Conservation (phyloP, 2,329 filamentous ascomycete species). For the Ophioceras dolichostomum region DNA sequence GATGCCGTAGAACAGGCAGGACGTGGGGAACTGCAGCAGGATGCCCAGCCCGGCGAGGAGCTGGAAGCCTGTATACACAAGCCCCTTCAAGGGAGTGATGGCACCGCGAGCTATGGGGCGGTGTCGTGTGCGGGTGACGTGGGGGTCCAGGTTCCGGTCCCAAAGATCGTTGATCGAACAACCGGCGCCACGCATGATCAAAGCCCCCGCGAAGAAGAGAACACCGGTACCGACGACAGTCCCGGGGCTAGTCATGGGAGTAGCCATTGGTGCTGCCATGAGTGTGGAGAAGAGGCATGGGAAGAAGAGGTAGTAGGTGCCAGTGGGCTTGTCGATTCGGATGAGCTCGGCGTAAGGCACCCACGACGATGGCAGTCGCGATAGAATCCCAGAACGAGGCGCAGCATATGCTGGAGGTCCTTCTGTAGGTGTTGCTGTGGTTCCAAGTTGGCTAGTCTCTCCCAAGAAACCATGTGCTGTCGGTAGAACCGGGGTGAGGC, state of each 20-base stretch:
- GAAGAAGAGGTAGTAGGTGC: conserved; percentile 76
- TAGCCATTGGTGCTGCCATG: conserved; percentile 59
- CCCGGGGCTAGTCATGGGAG: conserved; percentile 45
- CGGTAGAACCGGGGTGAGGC: too few relatives aligned
- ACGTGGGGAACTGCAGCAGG: conserved; percentile 60
- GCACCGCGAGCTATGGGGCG: conserved; percentile 74
- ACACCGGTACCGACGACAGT: conserved; percentile 51
- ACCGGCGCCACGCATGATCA: conserved; percentile 79
- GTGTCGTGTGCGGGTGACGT: conserved; percentile 62
- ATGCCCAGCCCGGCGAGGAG: conserved; percentile 61
- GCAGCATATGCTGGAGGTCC: conserved; percentile 23
- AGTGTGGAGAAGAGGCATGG: conserved; percentile 78
- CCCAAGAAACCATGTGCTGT: too few relatives aligned
- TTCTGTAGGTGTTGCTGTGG: too few relatives aligned
- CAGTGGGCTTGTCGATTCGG: conserved; percentile 69
- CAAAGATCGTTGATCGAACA: conserved; percentile 87
- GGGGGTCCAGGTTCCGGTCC: conserved; percentile 76
- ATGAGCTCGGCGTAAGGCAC: conserved; percentile 75
- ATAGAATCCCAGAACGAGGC: conserved; percentile 60
- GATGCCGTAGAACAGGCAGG: conserved; percentile 66
- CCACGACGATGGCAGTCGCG: conserved; percentile 54
- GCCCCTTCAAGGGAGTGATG: conserved; percentile 56
- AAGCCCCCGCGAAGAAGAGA: conserved; percentile 63
- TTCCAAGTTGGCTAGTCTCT: too few relatives aligned
- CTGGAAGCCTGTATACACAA: conserved; percentile 64